A percentile compares a stretch with the other conserved stretches of the same genome.
phyloP scores from a whole-genome alignment of 78 protist species.

The Paratrimastix pyriformis region DNA sequence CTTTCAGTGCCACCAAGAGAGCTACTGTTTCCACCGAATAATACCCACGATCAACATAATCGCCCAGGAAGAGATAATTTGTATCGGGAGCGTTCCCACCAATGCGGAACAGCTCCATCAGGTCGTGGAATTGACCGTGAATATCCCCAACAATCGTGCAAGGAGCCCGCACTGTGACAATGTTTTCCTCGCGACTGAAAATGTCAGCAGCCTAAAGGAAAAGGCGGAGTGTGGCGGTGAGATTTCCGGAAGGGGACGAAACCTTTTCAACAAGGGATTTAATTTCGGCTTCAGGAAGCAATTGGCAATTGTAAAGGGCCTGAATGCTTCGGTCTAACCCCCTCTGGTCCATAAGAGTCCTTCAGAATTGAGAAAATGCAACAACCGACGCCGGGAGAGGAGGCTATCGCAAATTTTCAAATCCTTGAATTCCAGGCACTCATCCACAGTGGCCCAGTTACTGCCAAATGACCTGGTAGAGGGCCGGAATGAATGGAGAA shows the following conservation, averaged over 20 bases:
- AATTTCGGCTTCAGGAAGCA: neutral
- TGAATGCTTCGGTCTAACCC: neutral
- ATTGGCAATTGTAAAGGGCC: neutral
- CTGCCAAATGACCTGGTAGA: no score
- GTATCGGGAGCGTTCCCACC: conserved; percentile 86
- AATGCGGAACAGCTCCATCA: conserved; percentile 80
- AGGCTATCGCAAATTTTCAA: neutral
- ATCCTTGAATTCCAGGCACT: neutral
- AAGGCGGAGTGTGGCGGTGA: neutral
- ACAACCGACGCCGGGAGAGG: no score
- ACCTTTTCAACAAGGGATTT: conserved; percentile 1
- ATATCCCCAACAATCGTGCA: conserved; percentile 10
- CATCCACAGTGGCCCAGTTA: neutral
- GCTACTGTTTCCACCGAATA: conserved; percentile 79
- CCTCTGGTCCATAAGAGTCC: neutral
- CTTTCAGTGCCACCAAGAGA: conserved; percentile 60
- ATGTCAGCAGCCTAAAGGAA: neutral
- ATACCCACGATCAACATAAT: conserved; percentile 93
- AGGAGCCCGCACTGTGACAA: neutral
- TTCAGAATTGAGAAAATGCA: no score
- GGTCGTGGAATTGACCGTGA: conserved; percentile 77
- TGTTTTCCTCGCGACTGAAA: neutral
- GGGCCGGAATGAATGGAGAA: no score
- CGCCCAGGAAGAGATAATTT: conserved; percentile 67
- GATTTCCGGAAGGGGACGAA: neutral